Conservation (phyloP, 2,329 filamentous ascomycete species). For the Sphaerostilbella broomeana region DNA sequence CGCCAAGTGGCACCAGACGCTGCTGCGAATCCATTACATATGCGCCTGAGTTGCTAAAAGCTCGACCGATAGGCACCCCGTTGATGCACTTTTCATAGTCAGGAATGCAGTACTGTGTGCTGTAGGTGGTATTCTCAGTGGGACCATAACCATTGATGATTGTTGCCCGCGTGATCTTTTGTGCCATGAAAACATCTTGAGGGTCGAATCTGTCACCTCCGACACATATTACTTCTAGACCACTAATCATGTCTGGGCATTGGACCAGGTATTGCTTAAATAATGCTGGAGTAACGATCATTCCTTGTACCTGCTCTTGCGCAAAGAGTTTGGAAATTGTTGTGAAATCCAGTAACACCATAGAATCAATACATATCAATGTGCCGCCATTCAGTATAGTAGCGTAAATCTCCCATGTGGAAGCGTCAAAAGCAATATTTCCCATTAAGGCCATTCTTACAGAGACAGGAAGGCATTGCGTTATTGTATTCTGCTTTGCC, state of each 20-base stretch:
- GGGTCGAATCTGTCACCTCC: neutral
- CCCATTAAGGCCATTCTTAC: too few relatives aligned
- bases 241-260: neutral
- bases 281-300: neutral
- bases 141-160: constrained; percentile 17
- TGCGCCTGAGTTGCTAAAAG: constrained; percentile 15
- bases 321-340: neutral
- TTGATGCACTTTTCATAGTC: constrained; percentile 10
- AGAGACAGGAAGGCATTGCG: too few relatives aligned
- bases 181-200: neutral
- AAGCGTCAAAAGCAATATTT: too few relatives aligned
- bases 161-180: neutral
- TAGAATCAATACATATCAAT: constrained; percentile 6
- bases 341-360: neutral
- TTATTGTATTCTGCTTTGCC: constrained; percentile 1
- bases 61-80: constrained; percentile 14
- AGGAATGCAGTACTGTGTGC: constrained; percentile 14
- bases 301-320: neutral
- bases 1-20: constrained; percentile 15
- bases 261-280: neutral
- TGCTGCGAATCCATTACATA: constrained; percentile 14
- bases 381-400: constrained; percentile 7
- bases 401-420: constrained; percentile 1
- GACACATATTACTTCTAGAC: neutral
- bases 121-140: constrained; percentile 17